Evolutionary conservation across 176 grass and related monocot genomes (phyloP), one percentile per base, ranked within the genome.

Genomic region (Oryza meyeriana): DNA sequence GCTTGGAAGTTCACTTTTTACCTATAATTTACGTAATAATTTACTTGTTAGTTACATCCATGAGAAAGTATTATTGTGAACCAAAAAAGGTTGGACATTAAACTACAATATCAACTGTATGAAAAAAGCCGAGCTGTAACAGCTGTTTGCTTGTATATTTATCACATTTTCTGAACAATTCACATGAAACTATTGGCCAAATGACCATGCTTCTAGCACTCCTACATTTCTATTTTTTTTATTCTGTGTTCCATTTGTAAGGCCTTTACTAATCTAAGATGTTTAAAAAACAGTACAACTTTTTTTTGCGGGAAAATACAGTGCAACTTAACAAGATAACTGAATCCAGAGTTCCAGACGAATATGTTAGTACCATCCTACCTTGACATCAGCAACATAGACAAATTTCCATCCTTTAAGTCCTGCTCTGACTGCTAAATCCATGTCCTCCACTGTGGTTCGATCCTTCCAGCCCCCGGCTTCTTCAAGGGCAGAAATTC

Each of bases 391-490:
- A 24, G 91, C 88, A 75, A 93, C 82, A 81, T 88, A 99, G 71
- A 99, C 75, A 85, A 99, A 93, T 81, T 99, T 87, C 96, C 96
- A 99, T 87, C 93, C 87, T 89, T 92, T 92, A 27, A 99, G 82
- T 69, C 84, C 79, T 50, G 89, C 93, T 80, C 96, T 84, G 41
- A 99, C 96, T 35, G 96, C 96, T 66, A 99, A 93, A 82, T 99
- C 96, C 96, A 99, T 99, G 80, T 99, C 96, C 86, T 99, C 96
- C 13, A 99, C 96, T 31, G 91, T 99, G 79, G 93, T 95, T 81
- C 96, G 87, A 76, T 99, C 96, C 42, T 99, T 92, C 96, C 96
- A 99, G 17, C 96, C 93, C 48, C 96, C 93, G 1, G 91, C 91
- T 88, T 92, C 96, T 70, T 87, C 88, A 79, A 99, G 93, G 47